Evolutionary conservation across 164 flowering plant species (phyloP).

Genomic region (Kalanchoe fedtschenkoi): DNA sequence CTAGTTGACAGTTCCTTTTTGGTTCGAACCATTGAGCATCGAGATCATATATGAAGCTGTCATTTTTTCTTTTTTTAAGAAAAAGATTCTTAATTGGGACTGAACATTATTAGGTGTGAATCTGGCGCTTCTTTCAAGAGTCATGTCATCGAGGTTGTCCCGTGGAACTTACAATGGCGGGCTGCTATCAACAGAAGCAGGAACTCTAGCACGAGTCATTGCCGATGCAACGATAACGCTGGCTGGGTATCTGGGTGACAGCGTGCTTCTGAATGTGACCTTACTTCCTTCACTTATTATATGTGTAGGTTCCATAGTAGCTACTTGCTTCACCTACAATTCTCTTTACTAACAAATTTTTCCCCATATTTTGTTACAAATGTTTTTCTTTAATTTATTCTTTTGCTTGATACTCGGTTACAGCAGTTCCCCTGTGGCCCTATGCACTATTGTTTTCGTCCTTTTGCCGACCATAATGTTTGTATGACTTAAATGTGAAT

Average conservation of each 20-base stretch:
- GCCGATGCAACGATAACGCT: constrained; percentile 60
- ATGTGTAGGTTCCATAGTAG: constrained; percentile 45
- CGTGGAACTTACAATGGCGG: constrained; percentile 75
- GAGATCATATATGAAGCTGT: neutral
- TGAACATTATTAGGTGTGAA: constrained; percentile 41
- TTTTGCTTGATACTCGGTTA: no score
- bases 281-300: constrained; percentile 51
- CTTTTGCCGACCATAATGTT: no score
- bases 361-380: no score
- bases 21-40: neutral
- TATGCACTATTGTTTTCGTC: no score
- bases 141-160: constrained; percentile 68
- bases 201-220: constrained; percentile 59
- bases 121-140: constrained; percentile 56
- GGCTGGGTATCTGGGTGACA: constrained; percentile 48
- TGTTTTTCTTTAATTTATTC: no score
- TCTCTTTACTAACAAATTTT: constrained; percentile 35
- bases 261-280: constrained; percentile 43
- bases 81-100: neutral
- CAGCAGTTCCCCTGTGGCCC: no score
- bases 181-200: constrained; percentile 66
- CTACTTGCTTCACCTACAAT: constrained; percentile 58
- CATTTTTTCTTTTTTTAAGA: neutral
- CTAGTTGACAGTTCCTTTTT: neutral
- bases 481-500: no score